Conservation (phyloP, 805 yeast species). For the Candida vaughaniae region DNA sequence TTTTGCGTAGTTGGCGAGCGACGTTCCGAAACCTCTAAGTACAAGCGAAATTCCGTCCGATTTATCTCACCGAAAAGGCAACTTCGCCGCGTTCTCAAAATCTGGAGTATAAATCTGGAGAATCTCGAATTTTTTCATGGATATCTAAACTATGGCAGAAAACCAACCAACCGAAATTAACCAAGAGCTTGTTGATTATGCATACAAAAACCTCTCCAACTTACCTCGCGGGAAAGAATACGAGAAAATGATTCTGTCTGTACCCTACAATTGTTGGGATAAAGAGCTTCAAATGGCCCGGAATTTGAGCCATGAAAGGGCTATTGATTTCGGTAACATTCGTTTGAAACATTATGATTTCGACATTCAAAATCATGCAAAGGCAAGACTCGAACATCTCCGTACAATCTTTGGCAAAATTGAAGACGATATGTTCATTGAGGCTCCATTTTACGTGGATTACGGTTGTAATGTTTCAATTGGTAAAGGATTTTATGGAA, state of each 20-base stretch:
- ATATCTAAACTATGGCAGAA: too few relatives aligned
- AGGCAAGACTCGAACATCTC: conserved; percentile 39
- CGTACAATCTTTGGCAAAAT: conserved; percentile 47
- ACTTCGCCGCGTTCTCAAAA: too few relatives aligned
- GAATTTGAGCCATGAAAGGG: conserved; percentile 31
- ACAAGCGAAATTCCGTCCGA: too few relatives aligned
- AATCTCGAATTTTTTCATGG: too few relatives aligned
- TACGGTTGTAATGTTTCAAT: conserved; percentile 61
- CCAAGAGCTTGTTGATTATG: conserved; percentile 33
- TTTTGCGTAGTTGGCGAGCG: too few relatives aligned
- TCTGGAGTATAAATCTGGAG: too few relatives aligned
- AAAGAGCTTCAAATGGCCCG: conserved; percentile 27
- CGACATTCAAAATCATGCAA: conserved; percentile 23
- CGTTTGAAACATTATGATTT: conserved; percentile 32
- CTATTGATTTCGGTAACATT: conserved; percentile 31
- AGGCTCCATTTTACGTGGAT: conserved; percentile 63
- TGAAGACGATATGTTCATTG: conserved; percentile 43
- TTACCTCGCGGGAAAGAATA: conserved; percentile 44
- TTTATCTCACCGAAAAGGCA: too few relatives aligned
- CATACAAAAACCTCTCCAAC: conserved; percentile 30
- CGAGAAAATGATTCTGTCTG: conserved; percentile 55
- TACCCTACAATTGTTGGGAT: conserved; percentile 41
- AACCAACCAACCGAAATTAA: conserved; percentile 24
- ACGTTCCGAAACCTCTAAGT: too few relatives aligned
- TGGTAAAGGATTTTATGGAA: conserved; percentile 60